Percentiles rank a stretch among this genome's conserved stretches.
Evolutionary conservation across 2,329 filamentous ascomycete genomes (phyloP).

Genomic region (Daldinia sp.): DNA sequence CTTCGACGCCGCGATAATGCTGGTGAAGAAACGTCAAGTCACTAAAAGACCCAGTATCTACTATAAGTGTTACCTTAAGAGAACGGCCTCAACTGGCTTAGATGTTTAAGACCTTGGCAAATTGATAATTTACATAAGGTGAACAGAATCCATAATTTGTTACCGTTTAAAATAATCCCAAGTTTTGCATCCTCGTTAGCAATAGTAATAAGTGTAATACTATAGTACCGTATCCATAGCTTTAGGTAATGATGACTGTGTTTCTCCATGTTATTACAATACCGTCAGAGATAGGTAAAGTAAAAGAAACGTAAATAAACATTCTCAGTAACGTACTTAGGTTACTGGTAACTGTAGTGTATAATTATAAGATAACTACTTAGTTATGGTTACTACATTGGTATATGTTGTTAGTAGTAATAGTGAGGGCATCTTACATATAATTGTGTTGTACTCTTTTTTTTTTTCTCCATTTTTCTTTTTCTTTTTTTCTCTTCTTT

Average conservation of each 20-base stretch:
- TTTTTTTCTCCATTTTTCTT: not conserved
- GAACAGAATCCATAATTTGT: constrained; percentile 1
- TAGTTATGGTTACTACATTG: not conserved
- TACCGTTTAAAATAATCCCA: constrained; percentile 3
- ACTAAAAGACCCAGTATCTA: not conserved
- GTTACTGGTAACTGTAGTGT: not conserved
- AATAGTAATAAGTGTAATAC: constrained; percentile 10
- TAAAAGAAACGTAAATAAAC: constrained; percentile 1
- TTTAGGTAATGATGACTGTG: constrained; percentile 6
- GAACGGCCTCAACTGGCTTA: not conserved
- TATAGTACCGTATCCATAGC: constrained; percentile 2
- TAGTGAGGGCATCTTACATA: constrained; percentile 4
- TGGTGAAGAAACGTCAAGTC: not conserved
- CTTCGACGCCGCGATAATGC: not conserved
- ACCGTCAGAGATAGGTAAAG: not conserved
- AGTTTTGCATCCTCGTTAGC: not conserved
- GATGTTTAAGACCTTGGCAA: constrained; percentile 9
- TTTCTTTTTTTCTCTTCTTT: constrained; percentile 1
- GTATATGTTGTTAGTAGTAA: not conserved
- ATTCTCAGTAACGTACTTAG: not conserved
- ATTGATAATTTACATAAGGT: not conserved
- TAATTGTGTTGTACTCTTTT: not conserved
- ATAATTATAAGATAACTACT: too few relatives aligned
- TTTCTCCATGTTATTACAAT: not conserved
- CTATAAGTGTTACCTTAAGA: not conserved